Evolutionary conservation across 306 rosid species (phyloP).

Genomic region (Mimosa pudica): DNA sequence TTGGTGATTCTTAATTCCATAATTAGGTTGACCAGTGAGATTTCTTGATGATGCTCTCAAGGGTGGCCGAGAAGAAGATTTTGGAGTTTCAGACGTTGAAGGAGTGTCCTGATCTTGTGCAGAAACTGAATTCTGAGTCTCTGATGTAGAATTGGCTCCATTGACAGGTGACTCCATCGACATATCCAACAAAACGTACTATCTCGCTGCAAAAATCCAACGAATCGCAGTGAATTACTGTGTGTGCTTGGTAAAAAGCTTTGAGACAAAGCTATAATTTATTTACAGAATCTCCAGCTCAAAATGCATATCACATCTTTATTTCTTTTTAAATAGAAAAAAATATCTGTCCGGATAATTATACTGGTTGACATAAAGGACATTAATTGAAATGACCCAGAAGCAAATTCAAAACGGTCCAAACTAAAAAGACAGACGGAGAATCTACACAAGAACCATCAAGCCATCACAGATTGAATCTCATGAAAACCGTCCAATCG

Average conservation of each 20-base stretch:
- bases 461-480: constrained; percentile 34
- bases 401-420: constrained; percentile 41
- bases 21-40: constrained; percentile 38
- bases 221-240: constrained; percentile 45
- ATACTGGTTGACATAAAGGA: constrained; percentile 30
- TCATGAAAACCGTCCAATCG: constrained; percentile 39
- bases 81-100: constrained; percentile 54
- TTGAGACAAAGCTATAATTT: constrained; percentile 27
- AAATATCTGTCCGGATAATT: constrained; percentile 14
- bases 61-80: constrained; percentile 56
- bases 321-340: background rate
- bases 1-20: constrained; percentile 51
- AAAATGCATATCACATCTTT: constrained; percentile 4
- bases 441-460: constrained; percentile 41
- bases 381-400: constrained; percentile 40
- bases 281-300: constrained; percentile 42
- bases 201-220: constrained; percentile 43
- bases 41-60: constrained; percentile 55
- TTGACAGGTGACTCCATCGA: constrained; percentile 63
- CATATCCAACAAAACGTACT: constrained; percentile 30
- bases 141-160: constrained; percentile 55
- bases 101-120: constrained; percentile 45
- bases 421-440: background rate
- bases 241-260: constrained; percentile 35
- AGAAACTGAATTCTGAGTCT: constrained; percentile 59